Evolutionary conservation across 2,329 filamentous ascomycete genomes (phyloP).

Genomic region (Niveomyces coronatus): DNA sequence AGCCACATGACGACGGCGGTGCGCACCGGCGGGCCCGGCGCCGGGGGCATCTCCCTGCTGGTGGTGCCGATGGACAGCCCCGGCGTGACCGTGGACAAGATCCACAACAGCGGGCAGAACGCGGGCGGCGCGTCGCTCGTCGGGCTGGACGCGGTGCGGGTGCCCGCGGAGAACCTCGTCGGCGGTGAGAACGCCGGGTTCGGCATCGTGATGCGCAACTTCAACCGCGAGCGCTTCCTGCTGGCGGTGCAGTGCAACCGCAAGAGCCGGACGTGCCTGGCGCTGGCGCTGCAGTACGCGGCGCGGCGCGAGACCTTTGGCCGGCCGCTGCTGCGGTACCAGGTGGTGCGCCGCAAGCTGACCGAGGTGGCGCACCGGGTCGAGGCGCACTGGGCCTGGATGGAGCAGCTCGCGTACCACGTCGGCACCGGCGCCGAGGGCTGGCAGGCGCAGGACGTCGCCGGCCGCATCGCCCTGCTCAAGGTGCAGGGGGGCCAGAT

Average conservation of each 20-base stretch:
- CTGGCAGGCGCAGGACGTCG: constrained; percentile 23
- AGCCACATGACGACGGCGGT: constrained; percentile 54
- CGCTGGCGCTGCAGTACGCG: constrained; percentile 42
- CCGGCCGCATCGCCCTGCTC: constrained; percentile 20
- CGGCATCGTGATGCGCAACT: constrained; percentile 48
- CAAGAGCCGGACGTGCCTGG: constrained; percentile 44
- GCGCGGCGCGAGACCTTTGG: constrained; percentile 47
- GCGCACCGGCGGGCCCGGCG: constrained; percentile 44
- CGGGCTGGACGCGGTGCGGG: constrained; percentile 43
- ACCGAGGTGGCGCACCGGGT: constrained; percentile 48
- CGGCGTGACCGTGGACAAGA: constrained; percentile 43
- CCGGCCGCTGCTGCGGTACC: constrained; percentile 44
- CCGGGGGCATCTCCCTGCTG: constrained; percentile 43
- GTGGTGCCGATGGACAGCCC: constrained; percentile 41
- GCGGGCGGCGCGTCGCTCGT: constrained; percentile 51
- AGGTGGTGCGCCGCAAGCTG: constrained; percentile 50
- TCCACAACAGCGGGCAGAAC: constrained; percentile 56
- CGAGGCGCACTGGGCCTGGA: constrained; percentile 50
- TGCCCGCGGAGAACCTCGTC: constrained; percentile 42
- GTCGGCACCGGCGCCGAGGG: constrained; percentile 24
- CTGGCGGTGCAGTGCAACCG: constrained; percentile 47
- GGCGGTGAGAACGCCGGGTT: constrained; percentile 46
- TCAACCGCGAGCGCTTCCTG: constrained; percentile 49
- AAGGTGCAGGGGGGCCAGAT: constrained; percentile 41
- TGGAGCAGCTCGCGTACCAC: constrained; percentile 51